Evolutionary conservation across 2,329 filamentous ascomycete genomes (phyloP), one percentile per base, ranked within the genome.

Genomic region (Ceratocystiopsis sp.): DNA sequence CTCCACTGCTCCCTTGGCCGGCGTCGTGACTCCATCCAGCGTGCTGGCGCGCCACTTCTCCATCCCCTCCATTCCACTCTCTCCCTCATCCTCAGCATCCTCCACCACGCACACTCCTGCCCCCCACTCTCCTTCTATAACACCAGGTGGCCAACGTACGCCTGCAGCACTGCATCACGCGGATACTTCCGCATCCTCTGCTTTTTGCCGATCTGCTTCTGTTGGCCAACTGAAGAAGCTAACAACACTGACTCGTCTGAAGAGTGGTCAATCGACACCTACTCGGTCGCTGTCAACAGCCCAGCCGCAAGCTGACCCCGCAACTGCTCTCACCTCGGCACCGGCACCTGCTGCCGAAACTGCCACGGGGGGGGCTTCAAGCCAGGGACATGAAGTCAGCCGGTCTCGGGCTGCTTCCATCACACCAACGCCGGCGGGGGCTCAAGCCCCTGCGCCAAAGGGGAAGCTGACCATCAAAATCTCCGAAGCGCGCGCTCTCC

Each of bases 401-500:
- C 57, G 61, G 42, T 65, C 65, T 44, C 59, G 61, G 35, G 69
- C 68, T 48, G 67, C 70, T 42, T 68, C 71, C 11, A 66, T 69
- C 50, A 77, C 72, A 37, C 66, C 71, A 9, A 59, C 60, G 41
- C 60, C 69, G 13, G 50, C 59, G 36, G 73, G 72, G 18, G 72
- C 78, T 8, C 75, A 81, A 21, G 75, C 81, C 6, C 78, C 79
- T 11, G 67, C 78, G 18, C 71, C 84, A 18, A 89, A 84, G 59
- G 91, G 91, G 46, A 94, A 91, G 60, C 68, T 98, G 45, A 83
- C 80, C 33, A 84, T 98, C 53, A 86, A 84, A 57, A 91, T 98
- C 43, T 70, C 78, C 41, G 85, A 95, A 59, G 91, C 82, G 40
- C 74, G 85, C 54, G 84, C 84, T 11, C 64, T 98, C 42, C 74